phyloP scores from a whole-genome alignment of 805 yeast genomes.

The Teunomyces stri region DNA sequence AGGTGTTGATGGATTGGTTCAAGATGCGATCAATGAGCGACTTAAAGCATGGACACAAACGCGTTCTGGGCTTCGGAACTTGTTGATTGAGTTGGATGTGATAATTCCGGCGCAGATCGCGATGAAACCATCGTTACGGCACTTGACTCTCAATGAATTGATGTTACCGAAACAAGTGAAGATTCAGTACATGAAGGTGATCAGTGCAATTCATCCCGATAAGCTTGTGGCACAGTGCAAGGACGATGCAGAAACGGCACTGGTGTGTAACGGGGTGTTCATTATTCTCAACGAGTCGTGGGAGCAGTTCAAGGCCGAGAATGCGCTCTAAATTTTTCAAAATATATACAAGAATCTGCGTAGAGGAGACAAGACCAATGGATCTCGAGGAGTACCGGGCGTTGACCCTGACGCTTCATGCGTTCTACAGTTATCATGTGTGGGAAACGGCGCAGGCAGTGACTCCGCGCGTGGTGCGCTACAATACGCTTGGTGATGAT shows the following conservation, averaged over 20 bases:
- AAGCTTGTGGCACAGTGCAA: constrained; percentile 46
- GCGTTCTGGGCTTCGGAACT: constrained; percentile 61
- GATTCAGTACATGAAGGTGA: constrained; percentile 77
- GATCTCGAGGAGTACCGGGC: constrained; percentile 35
- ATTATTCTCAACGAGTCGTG: constrained; percentile 83
- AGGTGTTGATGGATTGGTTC: constrained; percentile 31
- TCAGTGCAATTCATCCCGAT: constrained; percentile 79
- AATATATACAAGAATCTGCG: neutral
- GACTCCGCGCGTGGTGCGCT: constrained; percentile 29
- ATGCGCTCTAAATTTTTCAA: constrained; percentile 3
- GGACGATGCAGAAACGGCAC: constrained; percentile 62
- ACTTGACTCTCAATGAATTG: constrained; percentile 58
- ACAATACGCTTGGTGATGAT: constrained; percentile 27
- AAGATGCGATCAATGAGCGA: constrained; percentile 9
- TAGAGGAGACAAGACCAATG: too few relatives aligned
- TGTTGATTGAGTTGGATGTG: constrained; percentile 64
- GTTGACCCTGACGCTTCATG: constrained; percentile 35
- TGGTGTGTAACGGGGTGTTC: constrained; percentile 87
- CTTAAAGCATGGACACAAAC: constrained; percentile 10
- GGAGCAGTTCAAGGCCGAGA: constrained; percentile 22
- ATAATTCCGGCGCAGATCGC: constrained; percentile 55
- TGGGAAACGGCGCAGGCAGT: constrained; percentile 34
- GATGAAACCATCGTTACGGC: constrained; percentile 12
- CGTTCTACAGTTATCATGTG: constrained; percentile 31
- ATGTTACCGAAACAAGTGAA: constrained; percentile 90